Evolutionary conservation across 305 asterid species (phyloP), one percentile per base, ranked within the genome.

Genomic region (Petunia hybrid): DNA sequence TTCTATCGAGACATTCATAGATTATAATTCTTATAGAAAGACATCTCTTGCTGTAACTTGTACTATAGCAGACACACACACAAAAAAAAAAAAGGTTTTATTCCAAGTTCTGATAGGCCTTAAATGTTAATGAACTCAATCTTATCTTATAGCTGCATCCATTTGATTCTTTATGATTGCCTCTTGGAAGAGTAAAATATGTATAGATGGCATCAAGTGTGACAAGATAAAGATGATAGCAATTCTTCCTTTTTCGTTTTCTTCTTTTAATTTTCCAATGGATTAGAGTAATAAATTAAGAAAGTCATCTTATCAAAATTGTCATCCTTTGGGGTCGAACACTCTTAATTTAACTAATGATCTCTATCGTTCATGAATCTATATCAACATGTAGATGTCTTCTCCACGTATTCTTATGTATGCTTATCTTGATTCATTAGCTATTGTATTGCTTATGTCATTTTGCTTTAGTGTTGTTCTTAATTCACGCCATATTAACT

Each of bases 201-300:
- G 4, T 14, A 48, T 71, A 3, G 61, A 48, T 14, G 22, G 4
- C 13, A 48, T 48, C 62, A 48, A 22, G 8, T n/a, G 16, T 68
- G 46, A 68, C n/a, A 68, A 16, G 76, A 68, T 43, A 42, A 68
- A n/a, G 2, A 68, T 16, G 8, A 16, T 41, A 14, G 8, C 36
- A 67, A 67, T 31, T n/a, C 6, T 4, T 70, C 22, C 60, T 46
- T 46, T 69, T 46, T 70, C 31, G 40, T 70, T 46, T 0, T 70
- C 31, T 3, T 70, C 46, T 70, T 13, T 13, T 56, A 6, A 12
- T 56, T 67, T 41, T 68, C 22, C 2, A 35, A 71, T 71, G 62
- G 78, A 71, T 71, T 51, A 35, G 62, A 51, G 35, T 73, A 31
- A 73, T 48, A 4, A 71, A 48, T 73, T 35, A 73, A 13, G 45